These are phyloP conservation scores for Plenodomus biglobosus DNA, from an alignment of 2,329 filamentous ascomycete genomes.

Conservation along the genomic window DNA sequence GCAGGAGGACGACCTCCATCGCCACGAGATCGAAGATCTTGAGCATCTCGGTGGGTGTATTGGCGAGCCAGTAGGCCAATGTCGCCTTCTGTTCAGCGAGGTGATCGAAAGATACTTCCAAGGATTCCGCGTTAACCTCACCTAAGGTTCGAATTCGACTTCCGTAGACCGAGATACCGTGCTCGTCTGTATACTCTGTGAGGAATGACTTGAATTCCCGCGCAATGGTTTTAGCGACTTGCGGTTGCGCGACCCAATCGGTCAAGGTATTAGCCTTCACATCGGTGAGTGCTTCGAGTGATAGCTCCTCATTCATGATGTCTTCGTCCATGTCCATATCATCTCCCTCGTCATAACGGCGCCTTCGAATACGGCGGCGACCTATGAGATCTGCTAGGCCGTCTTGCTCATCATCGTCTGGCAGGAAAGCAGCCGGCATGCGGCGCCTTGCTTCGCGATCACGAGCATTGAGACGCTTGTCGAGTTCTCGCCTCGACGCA, in stretches of 20 bases:
- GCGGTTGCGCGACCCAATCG: conserved; percentile 89
- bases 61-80: conserved; percentile 92
- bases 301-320: conserved; percentile 94
- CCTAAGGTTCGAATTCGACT: conserved; percentile 93
- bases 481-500: conserved; percentile 68
- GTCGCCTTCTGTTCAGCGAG: conserved; percentile 88
- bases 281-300: conserved; percentile 85
- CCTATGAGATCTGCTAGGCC: conserved; percentile 80
- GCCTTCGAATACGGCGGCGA: conserved; percentile 80
- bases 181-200: conserved; percentile 90
- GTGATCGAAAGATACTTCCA: conserved; percentile 95
- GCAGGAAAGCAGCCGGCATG: conserved; percentile 72
- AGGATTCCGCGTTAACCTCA: conserved; percentile 92
- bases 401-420: conserved; percentile 83
- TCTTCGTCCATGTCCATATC: conserved; percentile 86
- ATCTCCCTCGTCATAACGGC: conserved; percentile 94
- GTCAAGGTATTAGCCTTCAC: conserved; percentile 91
- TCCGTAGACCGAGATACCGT: conserved; percentile 89
- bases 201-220: conserved; percentile 97
- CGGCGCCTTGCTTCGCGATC: conserved; percentile 69
- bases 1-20: conserved; percentile 91
- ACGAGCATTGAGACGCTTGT: conserved; percentile 71
- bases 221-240: conserved; percentile 90
- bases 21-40: conserved; percentile 96
- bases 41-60: conserved; percentile 90